phyloP scores from a whole-genome alignment of 495 filamentous ascomycete species.

The Neurospora tetrasperma region DNA sequence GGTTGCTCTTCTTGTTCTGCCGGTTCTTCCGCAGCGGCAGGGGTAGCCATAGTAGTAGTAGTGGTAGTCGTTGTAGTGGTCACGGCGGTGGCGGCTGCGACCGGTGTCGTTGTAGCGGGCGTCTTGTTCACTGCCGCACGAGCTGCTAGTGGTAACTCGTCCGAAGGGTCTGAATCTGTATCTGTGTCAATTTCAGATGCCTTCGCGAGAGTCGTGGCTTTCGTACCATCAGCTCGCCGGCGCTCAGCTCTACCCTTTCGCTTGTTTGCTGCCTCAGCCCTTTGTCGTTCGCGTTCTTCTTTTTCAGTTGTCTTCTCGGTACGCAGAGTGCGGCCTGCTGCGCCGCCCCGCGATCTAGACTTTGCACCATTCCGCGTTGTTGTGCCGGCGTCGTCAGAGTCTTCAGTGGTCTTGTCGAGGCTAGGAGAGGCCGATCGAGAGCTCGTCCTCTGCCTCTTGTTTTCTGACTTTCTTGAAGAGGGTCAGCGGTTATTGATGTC shows the following conservation, averaged over 20 bases:
- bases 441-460: constrained; percentile 62
- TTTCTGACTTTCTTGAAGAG: constrained; percentile 35
- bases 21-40: constrained; percentile 14
- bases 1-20: constrained; percentile 20
- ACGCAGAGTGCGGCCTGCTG: constrained; percentile 51
- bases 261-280: constrained; percentile 59
- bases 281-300: constrained; percentile 61
- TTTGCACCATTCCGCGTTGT: constrained; percentile 43
- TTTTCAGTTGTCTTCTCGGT: constrained; percentile 53
- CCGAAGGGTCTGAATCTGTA: constrained; percentile 50
- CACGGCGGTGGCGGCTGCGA: constrained; percentile 11
- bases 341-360: constrained; percentile 49
- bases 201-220: constrained; percentile 10
- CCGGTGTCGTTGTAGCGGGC: constrained; percentile 4
- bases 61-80: constrained; percentile 6
- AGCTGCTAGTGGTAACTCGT: constrained; percentile 42
- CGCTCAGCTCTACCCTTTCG: constrained; percentile 65
- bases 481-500: constrained; percentile 5
- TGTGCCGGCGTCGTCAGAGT: constrained; percentile 62
- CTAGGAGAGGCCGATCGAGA: constrained; percentile 58
- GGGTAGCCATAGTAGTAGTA: constrained; percentile 3
- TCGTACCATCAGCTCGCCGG: constrained; percentile 65
- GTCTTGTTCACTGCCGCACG: constrained; percentile 29
- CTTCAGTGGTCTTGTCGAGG: constrained; percentile 36
- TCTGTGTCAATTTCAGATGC: constrained; percentile 23